Evolutionary conservation across 2,329 filamentous ascomycete species (phyloP), one percentile per base, ranked within the genome.

Genomic region (Paecilomyces fulvus): DNA sequence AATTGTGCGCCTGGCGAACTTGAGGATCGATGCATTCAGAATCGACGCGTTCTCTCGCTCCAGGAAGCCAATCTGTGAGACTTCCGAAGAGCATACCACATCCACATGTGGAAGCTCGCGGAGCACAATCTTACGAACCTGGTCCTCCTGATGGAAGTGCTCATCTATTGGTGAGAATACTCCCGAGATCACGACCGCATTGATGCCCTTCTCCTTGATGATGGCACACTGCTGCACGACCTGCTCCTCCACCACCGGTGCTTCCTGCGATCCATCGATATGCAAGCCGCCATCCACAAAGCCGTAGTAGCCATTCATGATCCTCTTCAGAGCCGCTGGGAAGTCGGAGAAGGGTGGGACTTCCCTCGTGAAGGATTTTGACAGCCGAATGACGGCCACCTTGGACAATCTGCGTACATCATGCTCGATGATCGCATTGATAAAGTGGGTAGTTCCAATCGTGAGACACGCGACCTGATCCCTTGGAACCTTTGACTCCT

Each of bases 91-190:
- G 53, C 77, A 77, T 1, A 81, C 77, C 7, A 83, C 74, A 60
- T 83, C 77, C 4, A 77, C 71, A 0, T 70, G 71, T 2, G 75
- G 72, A 2, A 80, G 65, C 60, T 79, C 78, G 6, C 73, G 67
- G 25, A 72, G 70, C 17, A 83, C 68, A 48, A 83, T 79, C 2
- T 72, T 69, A 2, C 74, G 72, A 3, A 79, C 80, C 3, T 72
- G 67, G 43, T 79, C 71, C 66, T 84, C 82, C 64, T 84, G 82
- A 48, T 67, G 68, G 61, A 77, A 77, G 3, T 74, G 60, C 9
- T 78, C 76, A 63, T 86, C 82, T 23, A 84, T 80, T 0, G 82
- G 81, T 8, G 79, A 81, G 67, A 82, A 84, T 8, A 84, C 77
- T 1, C 82, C 82, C 3, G 79, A 77, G 3, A 86, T 70, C 0